Evolutionary conservation across 2,329 filamentous ascomycete genomes (phyloP).

Genomic region (Chaetomium sp.): DNA sequence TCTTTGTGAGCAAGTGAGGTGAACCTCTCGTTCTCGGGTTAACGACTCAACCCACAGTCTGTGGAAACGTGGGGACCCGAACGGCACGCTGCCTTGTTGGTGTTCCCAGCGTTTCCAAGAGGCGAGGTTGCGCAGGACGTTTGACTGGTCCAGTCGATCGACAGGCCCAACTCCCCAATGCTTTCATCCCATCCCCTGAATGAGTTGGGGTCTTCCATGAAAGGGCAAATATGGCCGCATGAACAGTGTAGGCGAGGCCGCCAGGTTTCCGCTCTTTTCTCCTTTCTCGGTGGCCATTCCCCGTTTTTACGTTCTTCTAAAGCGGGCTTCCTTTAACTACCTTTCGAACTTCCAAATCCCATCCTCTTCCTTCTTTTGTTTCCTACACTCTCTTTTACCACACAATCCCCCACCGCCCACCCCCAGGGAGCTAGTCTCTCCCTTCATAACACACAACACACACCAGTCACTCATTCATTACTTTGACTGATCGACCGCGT

Average conservation of each 20-base stretch:
- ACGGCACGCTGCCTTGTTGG: too few species aligned
- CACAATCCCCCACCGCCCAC: not conserved
- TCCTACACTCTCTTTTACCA: not conserved
- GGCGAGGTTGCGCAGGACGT: too few species aligned
- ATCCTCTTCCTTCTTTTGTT: too few species aligned
- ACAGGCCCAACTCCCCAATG: too few species aligned
- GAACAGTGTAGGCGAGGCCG: not conserved
- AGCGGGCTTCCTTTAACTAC: too few species aligned
- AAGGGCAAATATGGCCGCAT: not conserved
- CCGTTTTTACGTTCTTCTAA: not conserved
- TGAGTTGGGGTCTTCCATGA: not conserved
- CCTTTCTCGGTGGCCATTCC: not conserved
- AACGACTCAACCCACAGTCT: not conserved
- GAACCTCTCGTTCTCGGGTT: not conserved
- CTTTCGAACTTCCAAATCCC: too few species aligned
- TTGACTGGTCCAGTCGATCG: too few species aligned
- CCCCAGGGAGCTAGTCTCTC: not conserved
- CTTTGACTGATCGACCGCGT: not conserved
- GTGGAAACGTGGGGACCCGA: too few species aligned
- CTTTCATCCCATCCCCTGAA: not conserved
- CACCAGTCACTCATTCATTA: not conserved
- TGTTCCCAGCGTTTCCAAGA: too few species aligned
- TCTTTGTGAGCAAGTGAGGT: not conserved
- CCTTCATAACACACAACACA: not conserved
- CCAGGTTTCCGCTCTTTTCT: not conserved